Percentiles rank a stretch among this genome's conserved stretches.
Conservation (phyloP, 169 alveolate species). For the Plasmodium knowlesi region DNA sequence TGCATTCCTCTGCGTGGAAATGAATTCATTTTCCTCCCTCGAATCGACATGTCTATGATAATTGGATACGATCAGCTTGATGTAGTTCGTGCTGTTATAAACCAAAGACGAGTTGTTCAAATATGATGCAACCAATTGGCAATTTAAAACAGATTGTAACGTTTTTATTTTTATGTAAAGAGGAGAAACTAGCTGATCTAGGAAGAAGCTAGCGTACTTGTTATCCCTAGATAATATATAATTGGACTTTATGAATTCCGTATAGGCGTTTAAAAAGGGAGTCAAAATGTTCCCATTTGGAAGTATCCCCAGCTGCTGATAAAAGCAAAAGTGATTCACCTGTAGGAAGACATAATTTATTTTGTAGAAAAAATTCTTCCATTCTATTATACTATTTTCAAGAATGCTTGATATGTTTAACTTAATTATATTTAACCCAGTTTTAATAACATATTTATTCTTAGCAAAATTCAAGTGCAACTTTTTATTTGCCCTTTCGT, state of each 20-base stretch:
- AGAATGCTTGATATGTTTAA: constrained; percentile 32
- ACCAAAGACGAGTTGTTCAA: constrained; percentile 46
- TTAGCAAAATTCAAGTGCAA: constrained; percentile 10
- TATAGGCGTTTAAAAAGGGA: constrained; percentile 32
- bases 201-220: constrained; percentile 18
- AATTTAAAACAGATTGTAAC: constrained; percentile 22
- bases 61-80: constrained; percentile 26
- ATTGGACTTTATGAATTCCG: constrained; percentile 9
- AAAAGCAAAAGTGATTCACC: constrained; percentile 36
- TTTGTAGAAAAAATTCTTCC: constrained; percentile 56
- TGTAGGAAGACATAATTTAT: constrained; percentile 36
- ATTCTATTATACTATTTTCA: constrained; percentile 32
- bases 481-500: constrained; percentile 30
- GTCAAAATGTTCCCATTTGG: constrained; percentile 24
- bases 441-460: constrained; percentile 11
- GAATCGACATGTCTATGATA: not conserved
- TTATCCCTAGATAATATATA: not conserved
- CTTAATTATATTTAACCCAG: constrained; percentile 44
- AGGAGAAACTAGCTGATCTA: constrained; percentile 48
- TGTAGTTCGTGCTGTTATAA: constrained; percentile 29
- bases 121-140: constrained; percentile 23
- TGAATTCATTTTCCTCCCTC: not conserved
- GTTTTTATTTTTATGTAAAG: constrained; percentile 62
- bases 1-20: not conserved
- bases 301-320: constrained; percentile 56